Evolutionary conservation across 495 filamentous ascomycete species (phyloP), one percentile per base, ranked within the genome.

Genomic region (Astrothelium subdiscretum): DNA sequence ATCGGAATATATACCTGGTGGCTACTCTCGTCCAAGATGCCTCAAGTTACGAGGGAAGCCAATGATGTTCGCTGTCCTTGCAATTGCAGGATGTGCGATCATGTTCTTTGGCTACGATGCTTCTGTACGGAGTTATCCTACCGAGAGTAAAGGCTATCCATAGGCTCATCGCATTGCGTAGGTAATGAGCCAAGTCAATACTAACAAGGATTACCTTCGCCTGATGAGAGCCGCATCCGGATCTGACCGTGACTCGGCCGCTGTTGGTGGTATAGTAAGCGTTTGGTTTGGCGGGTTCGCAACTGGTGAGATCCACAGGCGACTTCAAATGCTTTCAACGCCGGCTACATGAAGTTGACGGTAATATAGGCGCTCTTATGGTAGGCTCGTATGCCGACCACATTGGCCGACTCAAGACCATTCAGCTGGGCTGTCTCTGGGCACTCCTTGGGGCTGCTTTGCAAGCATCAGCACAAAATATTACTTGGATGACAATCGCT

Each of bases 401-500:
- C 15, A 35, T 64, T 29, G 64, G 64, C 8, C 62, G 64, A 3
- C 38, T 64, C 27, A 64, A 66, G 54, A 64, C 64, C 6, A 42
- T 66, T 40, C 24, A 32, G 26, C 32, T 66, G 27, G 62, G 64
- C 15, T 42, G 62, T 26, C 8, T 59, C 4, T 64, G 62, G 62
- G 62, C 31, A 31, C 6, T 64, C 8, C 4, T 66, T 15, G 64
- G 64, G 4, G 51, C 62, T 5, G 38, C 54, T 15, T 43, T 66
- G 40, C 62, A 63, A 35, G 40, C 38, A 11, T 81, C 82, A 10
- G 82, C 86, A 12, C 77, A 81, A 72, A 88, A 86, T 59, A 74
- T 79, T 59, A 75, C 78, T 38, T 88, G 85, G 85, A 88, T 89
- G 85, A 85, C 87, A 63, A 42, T 38, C 38, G 62, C 58, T 48